These are phyloP conservation scores for Heterobasidion annosum DNA, from an alignment of 1,284 basidiomycete species.

Conservation along the genomic window DNA sequence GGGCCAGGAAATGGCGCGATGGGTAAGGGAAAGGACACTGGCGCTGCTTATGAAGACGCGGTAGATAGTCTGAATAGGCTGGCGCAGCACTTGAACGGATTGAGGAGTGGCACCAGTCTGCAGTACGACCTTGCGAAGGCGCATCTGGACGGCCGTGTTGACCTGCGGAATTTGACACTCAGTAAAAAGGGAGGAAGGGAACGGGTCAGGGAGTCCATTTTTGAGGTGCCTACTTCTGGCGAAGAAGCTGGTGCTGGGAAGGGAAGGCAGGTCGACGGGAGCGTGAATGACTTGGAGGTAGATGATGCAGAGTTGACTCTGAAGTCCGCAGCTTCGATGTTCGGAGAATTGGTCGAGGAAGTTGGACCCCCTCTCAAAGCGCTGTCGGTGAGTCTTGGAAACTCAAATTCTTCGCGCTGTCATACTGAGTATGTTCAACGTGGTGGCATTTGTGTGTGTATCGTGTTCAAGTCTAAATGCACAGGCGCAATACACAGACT, in stretches of 20 bases:
- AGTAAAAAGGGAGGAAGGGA: slow-evolving; percentile 5
- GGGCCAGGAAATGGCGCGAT: slow-evolving; percentile 22
- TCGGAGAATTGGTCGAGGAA: slow-evolving; percentile 78
- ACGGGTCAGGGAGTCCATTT: background rate
- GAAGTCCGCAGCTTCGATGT: slow-evolving; percentile 64
- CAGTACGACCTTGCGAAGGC: slow-evolving; percentile 76
- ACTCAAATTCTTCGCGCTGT: background rate
- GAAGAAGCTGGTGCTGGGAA: slow-evolving; percentile 1
- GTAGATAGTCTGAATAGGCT: slow-evolving; percentile 78
- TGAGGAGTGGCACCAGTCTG: slow-evolving; percentile 74
- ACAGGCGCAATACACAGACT: slow-evolving; percentile 50
- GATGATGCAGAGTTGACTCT: slow-evolving; percentile 52
- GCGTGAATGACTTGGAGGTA: slow-evolving; percentile 18
- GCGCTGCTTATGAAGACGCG: slow-evolving; percentile 73
- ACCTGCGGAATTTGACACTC: slow-evolving; percentile 19
- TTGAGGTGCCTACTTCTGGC: background rate
- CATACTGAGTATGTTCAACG: background rate
- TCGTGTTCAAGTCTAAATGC: slow-evolving; percentile 43
- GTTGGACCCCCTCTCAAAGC: slow-evolving; percentile 72
- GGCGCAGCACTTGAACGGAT: slow-evolving; percentile 85
- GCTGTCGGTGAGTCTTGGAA: slow-evolving; percentile 51
- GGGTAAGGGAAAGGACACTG: slow-evolving; percentile 26
- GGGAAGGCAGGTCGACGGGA: slow-evolving; percentile 18
- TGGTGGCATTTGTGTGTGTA: background rate
- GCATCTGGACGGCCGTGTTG: slow-evolving; percentile 44